Percentiles rank a stretch among this genome's conserved stretches.
These are phyloP conservation scores for Davidsoniella australis DNA, from an alignment of 2,329 filamentous ascomycete genomes.

Conservation along the genomic window DNA sequence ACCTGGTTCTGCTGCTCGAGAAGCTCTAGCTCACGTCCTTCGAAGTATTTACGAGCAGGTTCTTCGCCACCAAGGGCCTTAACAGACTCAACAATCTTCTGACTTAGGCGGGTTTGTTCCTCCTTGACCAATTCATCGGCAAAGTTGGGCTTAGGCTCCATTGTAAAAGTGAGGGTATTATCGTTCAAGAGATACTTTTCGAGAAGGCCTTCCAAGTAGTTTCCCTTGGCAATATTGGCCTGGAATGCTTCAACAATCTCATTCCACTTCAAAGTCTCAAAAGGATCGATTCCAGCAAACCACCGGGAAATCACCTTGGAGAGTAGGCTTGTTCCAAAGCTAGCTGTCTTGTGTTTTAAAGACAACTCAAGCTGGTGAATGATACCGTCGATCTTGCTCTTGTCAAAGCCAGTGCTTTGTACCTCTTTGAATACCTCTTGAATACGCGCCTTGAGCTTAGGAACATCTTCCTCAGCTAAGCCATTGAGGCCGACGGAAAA, in stretches of 20 bases:
- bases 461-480: slow-evolving; percentile 65
- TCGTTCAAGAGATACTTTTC: slow-evolving; percentile 84
- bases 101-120: slow-evolving; percentile 56
- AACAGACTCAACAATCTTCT: slow-evolving; percentile 55
- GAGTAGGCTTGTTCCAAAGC: slow-evolving; percentile 81
- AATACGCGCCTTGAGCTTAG: slow-evolving; percentile 58
- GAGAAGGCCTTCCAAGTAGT: slow-evolving; percentile 69
- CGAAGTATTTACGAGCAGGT: slow-evolving; percentile 54
- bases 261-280: slow-evolving; percentile 83
- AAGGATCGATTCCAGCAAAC: slow-evolving; percentile 91
- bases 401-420: slow-evolving; percentile 63
- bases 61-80: slow-evolving; percentile 52
- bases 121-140: slow-evolving; percentile 57
- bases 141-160: slow-evolving; percentile 69
- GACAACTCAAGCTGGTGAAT: slow-evolving; percentile 87
- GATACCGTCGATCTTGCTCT: slow-evolving; percentile 80
- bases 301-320: slow-evolving; percentile 78
- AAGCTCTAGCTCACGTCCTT: slow-evolving; percentile 62
- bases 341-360: slow-evolving; percentile 89
- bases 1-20: slow-evolving; percentile 69
- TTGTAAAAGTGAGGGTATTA: slow-evolving; percentile 78
- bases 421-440: slow-evolving; percentile 54
- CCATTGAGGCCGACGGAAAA: slow-evolving; percentile 86
- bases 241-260: slow-evolving; percentile 75
- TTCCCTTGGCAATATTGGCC: slow-evolving; percentile 51